Evolutionary conservation across 2,329 filamentous ascomycete species (phyloP).

Genomic region (Plenodomus lindquistii): DNA sequence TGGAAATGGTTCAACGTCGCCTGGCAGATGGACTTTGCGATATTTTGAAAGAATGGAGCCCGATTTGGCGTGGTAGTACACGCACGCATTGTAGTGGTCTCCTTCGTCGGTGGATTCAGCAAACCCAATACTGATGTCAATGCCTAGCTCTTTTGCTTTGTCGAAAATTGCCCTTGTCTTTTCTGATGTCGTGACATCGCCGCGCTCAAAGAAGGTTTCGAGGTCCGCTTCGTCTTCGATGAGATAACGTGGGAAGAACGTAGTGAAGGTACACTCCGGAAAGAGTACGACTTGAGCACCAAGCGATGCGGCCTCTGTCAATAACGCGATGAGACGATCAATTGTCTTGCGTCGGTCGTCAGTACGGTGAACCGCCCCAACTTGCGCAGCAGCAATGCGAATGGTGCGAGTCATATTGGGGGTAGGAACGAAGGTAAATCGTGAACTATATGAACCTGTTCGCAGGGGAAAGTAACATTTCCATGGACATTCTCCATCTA

Average conservation of each 20-base stretch:
- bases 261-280: constrained; percentile 58
- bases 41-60: constrained; percentile 24
- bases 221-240: constrained; percentile 51
- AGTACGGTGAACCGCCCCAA: constrained; percentile 52
- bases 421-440: no score
- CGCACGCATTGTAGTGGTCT: constrained; percentile 25
- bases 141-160: constrained; percentile 48
- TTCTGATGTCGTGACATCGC: constrained; percentile 45
- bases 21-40: constrained; percentile 23
- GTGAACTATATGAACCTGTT: no score
- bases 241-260: constrained; percentile 58
- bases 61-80: constrained; percentile 23
- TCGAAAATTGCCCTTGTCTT: constrained; percentile 54
- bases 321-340: constrained; percentile 53
- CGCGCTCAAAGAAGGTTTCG: constrained; percentile 55
- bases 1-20: constrained; percentile 19
- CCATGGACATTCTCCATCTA: no score
- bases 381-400: constrained; percentile 59
- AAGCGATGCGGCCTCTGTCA: constrained; percentile 49
- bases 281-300: constrained; percentile 56
- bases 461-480: no score
- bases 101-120: constrained; percentile 53
- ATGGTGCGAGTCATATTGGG: no score
- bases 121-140: constrained; percentile 59
- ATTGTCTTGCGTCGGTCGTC: constrained; percentile 48